Conservation (phyloP, 768 basidiomycete species). For the Lactarius hengduanensis region DNA sequence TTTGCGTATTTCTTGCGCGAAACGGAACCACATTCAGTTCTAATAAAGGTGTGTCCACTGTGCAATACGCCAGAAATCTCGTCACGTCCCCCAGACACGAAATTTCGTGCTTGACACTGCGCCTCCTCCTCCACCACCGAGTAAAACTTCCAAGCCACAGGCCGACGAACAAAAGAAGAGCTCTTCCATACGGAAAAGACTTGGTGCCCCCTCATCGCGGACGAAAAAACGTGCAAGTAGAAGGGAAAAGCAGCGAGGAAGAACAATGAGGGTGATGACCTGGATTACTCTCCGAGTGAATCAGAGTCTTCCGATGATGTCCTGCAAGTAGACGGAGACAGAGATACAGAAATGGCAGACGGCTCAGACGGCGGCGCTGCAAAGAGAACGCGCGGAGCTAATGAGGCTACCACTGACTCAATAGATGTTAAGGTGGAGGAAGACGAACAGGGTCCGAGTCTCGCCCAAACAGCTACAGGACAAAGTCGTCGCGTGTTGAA, state of each 20-base stretch:
- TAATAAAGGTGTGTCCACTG: conserved; percentile 63
- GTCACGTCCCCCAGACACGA: conserved; percentile 39
- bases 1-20: conserved; percentile 88
- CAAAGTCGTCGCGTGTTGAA: conserved; percentile 26
- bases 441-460: conserved; percentile 8
- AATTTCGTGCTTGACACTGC: conserved; percentile 37
- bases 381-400: background rate
- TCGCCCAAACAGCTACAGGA: conserved; percentile 4
- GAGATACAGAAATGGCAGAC: conserved; percentile 5
- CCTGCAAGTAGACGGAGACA: background rate
- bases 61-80: conserved; percentile 7
- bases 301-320: conserved; percentile 2
- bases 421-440: conserved; percentile 15
- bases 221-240: conserved; percentile 9
- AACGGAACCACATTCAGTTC: conserved; percentile 75
- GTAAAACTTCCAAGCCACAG: conserved; percentile 9
- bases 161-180: conserved; percentile 28
- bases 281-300: conserved; percentile 1
- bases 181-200: conserved; percentile 25
- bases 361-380: background rate
- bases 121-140: conserved; percentile 30
- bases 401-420: background rate
- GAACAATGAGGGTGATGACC: conserved; percentile 1
- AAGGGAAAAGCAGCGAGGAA: background rate
- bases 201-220: background rate